A percentile compares a stretch with the other conserved stretches of the same genome.
Evolutionary conservation across 805 yeast genomes (phyloP).

Genomic region (Suhomyces xylopsoci): DNA sequence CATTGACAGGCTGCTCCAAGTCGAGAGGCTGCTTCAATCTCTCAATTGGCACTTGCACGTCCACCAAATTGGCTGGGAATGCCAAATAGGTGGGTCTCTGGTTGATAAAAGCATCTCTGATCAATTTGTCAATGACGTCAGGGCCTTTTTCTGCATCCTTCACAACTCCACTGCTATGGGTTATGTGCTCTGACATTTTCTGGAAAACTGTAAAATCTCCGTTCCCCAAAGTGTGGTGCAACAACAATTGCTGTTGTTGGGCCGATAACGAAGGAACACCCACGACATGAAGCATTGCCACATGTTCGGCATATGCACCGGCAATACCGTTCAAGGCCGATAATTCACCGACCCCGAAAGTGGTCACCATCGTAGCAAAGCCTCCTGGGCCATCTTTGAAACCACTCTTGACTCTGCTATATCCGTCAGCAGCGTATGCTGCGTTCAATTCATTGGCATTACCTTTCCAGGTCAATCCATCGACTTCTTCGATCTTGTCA

Average conservation of each 20-base stretch:
- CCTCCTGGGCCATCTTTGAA: constrained; percentile 6
- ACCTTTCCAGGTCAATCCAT: constrained; percentile 83
- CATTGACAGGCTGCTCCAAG: constrained; percentile 10
- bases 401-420: constrained; percentile 62
- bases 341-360: constrained; percentile 16
- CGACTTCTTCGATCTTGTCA: constrained; percentile 71
- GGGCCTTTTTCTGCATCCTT: constrained; percentile 11
- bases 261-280: constrained; percentile 13
- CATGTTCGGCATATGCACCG: constrained; percentile 16
- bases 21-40: constrained; percentile 12
- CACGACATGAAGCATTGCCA: constrained; percentile 13
- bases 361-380: constrained; percentile 13
- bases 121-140: constrained; percentile 11
- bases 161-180: constrained; percentile 11
- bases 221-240: constrained; percentile 16
- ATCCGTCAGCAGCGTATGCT: constrained; percentile 86
- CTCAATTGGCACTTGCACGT: constrained; percentile 9
- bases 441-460: constrained; percentile 89
- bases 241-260: constrained; percentile 12
- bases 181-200: constrained; percentile 10
- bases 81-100: constrained; percentile 17
- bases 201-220: constrained; percentile 16
- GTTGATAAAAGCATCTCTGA: constrained; percentile 15
- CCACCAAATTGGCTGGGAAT: constrained; percentile 15
- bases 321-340: constrained; percentile 16